These are phyloP conservation scores for Yamadazyma atmosphaerica DNA, from an alignment of 1,139 yeast genomes.

Conservation along the genomic window DNA sequence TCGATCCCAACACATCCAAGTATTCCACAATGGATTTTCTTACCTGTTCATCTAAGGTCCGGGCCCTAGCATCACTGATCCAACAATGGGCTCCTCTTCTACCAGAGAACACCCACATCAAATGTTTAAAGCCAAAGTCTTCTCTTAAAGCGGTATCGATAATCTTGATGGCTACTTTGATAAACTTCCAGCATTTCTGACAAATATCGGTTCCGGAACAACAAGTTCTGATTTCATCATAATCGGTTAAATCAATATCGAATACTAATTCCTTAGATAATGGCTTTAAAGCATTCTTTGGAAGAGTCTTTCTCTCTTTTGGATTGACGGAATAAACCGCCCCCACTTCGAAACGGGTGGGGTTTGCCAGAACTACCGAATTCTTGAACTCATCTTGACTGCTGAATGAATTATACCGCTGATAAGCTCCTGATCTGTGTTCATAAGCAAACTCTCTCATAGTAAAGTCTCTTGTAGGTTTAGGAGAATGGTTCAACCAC, in stretches of 20 bases:
- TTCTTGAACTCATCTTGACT: slow-evolving; percentile 71
- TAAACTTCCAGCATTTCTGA: slow-evolving; percentile 89
- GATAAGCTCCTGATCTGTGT: slow-evolving; percentile 79
- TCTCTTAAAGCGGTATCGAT: slow-evolving; percentile 71
- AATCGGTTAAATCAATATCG: slow-evolving; percentile 97
- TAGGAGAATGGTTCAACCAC: slow-evolving; percentile 88
- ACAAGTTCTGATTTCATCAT: slow-evolving; percentile 91
- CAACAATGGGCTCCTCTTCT: slow-evolving; percentile 99
- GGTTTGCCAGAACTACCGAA: slow-evolving; percentile 71
- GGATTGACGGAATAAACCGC: slow-evolving; percentile 90
- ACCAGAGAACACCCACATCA: slow-evolving; percentile 96
- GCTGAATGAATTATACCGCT: slow-evolving; percentile 80
- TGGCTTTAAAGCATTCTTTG: slow-evolving; percentile 80
- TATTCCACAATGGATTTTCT: slow-evolving; percentile 83
- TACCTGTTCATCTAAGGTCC: slow-evolving; percentile 67
- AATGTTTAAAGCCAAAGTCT: slow-evolving; percentile 86
- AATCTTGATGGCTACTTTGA: slow-evolving; percentile 80
- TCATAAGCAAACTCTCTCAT: slow-evolving; percentile 95
- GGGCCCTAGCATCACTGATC: slow-evolving; percentile 86
- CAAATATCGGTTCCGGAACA: slow-evolving; percentile 87
- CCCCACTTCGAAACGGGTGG: slow-evolving; percentile 93
- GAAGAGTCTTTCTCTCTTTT: slow-evolving; percentile 73
- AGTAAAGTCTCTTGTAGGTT: slow-evolving; percentile 67
- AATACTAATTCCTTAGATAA: slow-evolving; percentile 84
- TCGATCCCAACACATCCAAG: slow-evolving; percentile 69